Conservation (phyloP, 1,284 basidiomycete species). For the Malassezia sympodialis region DNA sequence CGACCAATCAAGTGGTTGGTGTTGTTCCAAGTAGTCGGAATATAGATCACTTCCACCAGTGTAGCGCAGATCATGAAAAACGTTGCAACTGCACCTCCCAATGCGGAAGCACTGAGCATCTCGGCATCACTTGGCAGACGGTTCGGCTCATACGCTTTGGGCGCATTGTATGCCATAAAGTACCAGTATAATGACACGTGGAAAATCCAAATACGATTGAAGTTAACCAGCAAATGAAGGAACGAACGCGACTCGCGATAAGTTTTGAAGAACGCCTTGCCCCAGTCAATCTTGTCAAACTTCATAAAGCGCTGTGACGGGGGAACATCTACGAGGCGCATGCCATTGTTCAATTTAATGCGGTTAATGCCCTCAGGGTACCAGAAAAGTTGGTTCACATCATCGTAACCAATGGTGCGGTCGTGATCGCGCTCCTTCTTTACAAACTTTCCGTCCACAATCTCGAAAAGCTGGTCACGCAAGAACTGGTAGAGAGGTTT, state of each 20-base stretch:
- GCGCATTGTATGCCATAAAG: slow-evolving; percentile 65
- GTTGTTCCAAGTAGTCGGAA: slow-evolving; percentile 48
- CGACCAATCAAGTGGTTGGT: slow-evolving; percentile 44
- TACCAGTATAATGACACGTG: slow-evolving; percentile 48
- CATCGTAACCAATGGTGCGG: slow-evolving; percentile 93
- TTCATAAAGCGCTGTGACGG: slow-evolving; percentile 48
- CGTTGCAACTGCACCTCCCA: slow-evolving; percentile 46
- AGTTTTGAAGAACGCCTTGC: slow-evolving; percentile 47
- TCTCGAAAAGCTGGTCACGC: slow-evolving; percentile 94
- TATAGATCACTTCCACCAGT: slow-evolving; percentile 45
- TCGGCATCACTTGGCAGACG: slow-evolving; percentile 24
- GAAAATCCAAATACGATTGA: slow-evolving; percentile 48
- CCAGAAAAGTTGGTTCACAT: slow-evolving; percentile 99
- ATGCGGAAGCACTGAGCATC: slow-evolving; percentile 38
- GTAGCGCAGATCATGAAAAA: slow-evolving; percentile 46
- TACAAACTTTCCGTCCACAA: slow-evolving; percentile 89
- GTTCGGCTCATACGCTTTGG: slow-evolving; percentile 62
- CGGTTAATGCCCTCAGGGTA: slow-evolving; percentile 96
- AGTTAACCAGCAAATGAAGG: slow-evolving; percentile 47
- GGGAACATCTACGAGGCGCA: slow-evolving; percentile 53
- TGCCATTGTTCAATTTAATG: slow-evolving; percentile 76
- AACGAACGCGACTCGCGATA: slow-evolving; percentile 48
- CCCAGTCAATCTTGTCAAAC: slow-evolving; percentile 49
- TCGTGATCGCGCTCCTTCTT: slow-evolving; percentile 81
- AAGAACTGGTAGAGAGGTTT: slow-evolving; percentile 97